Percentiles rank a stretch among this genome's conserved stretches.
Evolutionary conservation across 1,284 basidiomycete genomes (phyloP).

Genomic region (Trichosporon ovoides): DNA sequence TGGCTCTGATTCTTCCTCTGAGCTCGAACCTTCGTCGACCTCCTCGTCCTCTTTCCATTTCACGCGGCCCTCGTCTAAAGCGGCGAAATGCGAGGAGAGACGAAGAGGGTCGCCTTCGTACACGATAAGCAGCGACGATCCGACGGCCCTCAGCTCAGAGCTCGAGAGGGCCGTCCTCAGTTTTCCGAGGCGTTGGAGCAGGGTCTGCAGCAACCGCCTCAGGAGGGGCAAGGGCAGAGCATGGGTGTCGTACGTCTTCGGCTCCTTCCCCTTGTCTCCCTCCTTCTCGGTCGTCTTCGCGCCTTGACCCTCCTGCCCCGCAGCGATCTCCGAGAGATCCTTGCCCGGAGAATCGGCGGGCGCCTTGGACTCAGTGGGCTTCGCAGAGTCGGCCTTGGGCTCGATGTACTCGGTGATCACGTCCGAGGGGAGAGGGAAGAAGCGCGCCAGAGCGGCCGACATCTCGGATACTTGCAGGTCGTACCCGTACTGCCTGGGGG

Average conservation of each 20-base stretch:
- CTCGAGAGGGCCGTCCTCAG: conserved; percentile 54
- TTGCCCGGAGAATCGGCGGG: no score
- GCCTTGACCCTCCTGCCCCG: no score
- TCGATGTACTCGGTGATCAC: background rate
- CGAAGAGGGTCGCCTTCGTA: conserved; percentile 67
- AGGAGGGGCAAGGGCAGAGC: conserved; percentile 58
- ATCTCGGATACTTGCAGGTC: conserved; percentile 64
- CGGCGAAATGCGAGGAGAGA: conserved; percentile 51
- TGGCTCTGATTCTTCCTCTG: conserved; percentile 34
- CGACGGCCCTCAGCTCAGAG: conserved; percentile 74
- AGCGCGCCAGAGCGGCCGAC: conserved; percentile 65
- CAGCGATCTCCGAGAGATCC: no score
- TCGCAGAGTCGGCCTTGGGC: no score
- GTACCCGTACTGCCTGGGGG: conserved; percentile 76
- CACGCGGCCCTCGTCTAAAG: conserved; percentile 45
- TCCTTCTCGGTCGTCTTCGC: no score
- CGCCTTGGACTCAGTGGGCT: no score
- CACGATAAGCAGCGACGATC: conserved; percentile 70
- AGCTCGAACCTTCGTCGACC: conserved; percentile 38
- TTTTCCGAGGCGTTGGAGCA: conserved; percentile 55
- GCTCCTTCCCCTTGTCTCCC: no score
- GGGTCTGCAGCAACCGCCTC: conserved; percentile 55
- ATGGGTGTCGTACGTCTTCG: conserved; percentile 26
- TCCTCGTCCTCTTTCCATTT: conserved; percentile 19
- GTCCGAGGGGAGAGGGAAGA: conserved; percentile 60